Evolutionary conservation across 1,284 basidiomycete species (phyloP).

Genomic region (Leucoagaricus sp.): DNA sequence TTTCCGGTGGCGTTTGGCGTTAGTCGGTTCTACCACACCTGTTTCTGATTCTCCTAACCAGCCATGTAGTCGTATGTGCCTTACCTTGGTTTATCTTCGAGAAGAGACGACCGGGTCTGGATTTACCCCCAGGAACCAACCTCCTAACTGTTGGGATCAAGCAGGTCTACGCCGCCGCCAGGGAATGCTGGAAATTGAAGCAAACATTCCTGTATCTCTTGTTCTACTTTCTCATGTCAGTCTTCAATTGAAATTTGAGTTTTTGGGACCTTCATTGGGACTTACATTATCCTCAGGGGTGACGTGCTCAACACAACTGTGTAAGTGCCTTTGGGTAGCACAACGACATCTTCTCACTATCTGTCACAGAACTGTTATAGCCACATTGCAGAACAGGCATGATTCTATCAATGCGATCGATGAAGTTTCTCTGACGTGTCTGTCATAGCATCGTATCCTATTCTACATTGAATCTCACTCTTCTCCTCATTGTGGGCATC

Average conservation of each 20-base stretch:
- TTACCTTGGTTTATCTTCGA: conserved; percentile 79
- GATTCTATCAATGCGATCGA: neutral
- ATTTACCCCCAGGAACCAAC: conserved; percentile 62
- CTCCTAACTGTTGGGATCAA: conserved; percentile 71
- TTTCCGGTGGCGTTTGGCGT: conserved; percentile 78
- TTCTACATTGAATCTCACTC: conserved; percentile 66
- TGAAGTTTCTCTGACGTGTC: conserved; percentile 11
- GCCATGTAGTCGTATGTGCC: conserved; percentile 59
- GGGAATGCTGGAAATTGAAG: conserved; percentile 69
- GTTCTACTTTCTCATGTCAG: conserved; percentile 77
- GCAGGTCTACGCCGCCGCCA: conserved; percentile 68
- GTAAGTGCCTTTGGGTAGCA: conserved; percentile 38
- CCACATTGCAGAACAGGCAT: conserved; percentile 76
- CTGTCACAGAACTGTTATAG: conserved; percentile 68
- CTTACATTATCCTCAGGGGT: conserved; percentile 41
- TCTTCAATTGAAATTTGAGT: too few species aligned
- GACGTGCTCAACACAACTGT: conserved; percentile 78
- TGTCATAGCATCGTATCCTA: conserved; percentile 56
- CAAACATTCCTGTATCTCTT: conserved; percentile 77
- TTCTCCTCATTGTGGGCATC: conserved; percentile 78
- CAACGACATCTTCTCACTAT: neutral
- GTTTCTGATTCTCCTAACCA: neutral
- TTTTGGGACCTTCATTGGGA: neutral
- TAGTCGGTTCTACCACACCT: conserved; percentile 26
- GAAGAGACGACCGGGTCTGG: conserved; percentile 65